Evolutionary conservation across 257 asterid species (phyloP).

Genomic region (Forsythia viridissima): DNA sequence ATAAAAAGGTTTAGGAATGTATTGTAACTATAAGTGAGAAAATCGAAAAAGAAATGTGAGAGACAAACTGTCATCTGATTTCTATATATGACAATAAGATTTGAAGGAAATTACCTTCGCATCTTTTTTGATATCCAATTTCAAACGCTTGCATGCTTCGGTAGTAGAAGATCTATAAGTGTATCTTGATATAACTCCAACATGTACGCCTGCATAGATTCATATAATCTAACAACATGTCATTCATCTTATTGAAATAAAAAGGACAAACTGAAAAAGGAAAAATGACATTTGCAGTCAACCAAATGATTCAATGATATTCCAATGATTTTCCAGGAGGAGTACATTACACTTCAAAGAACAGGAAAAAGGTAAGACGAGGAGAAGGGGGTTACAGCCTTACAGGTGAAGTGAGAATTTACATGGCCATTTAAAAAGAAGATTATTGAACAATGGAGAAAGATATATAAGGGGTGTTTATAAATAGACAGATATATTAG

Average conservation of each 20-base stretch:
- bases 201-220: constrained; percentile 74
- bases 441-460: not conserved
- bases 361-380: too few relatives aligned
- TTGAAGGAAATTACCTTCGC: constrained; percentile 58
- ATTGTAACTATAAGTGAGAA: not conserved
- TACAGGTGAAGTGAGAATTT: too few relatives aligned
- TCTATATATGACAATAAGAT: not conserved
- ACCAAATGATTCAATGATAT: too few relatives aligned
- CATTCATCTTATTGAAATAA: constrained; percentile 6
- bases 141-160: constrained; percentile 65
- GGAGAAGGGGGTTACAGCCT: too few relatives aligned
- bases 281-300: too few relatives aligned
- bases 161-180: constrained; percentile 74
- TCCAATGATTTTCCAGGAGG: too few relatives aligned
- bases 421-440: too few relatives aligned
- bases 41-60: not conserved
- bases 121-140: constrained; percentile 91
- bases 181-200: constrained; percentile 93
- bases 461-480: too few relatives aligned
- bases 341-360: too few relatives aligned
- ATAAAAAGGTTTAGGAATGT: too few relatives aligned
- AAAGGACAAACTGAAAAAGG: not conserved
- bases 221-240: not conserved
- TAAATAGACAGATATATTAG: not conserved
- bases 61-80: not conserved